Conservation (phyloP, 306 rosid genomes). For the Coriaria nepalensis region DNA sequence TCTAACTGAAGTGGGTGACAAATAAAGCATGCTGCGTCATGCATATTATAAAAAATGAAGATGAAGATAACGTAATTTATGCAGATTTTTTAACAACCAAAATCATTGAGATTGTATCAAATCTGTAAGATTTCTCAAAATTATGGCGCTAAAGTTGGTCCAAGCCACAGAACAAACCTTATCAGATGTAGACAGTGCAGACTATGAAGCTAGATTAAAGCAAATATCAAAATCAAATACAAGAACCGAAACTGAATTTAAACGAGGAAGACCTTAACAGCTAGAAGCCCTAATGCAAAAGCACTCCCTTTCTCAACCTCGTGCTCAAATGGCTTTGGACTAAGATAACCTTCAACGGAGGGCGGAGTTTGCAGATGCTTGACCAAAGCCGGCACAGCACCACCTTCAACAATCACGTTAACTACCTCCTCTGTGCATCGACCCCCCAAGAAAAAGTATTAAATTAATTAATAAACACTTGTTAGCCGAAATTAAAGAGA, state of each 20-base stretch:
- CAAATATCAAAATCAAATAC: neutral
- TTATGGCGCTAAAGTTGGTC: too few species aligned
- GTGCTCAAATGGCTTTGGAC: constrained; percentile 62
- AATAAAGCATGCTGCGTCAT: too few species aligned
- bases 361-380: constrained; percentile 83
- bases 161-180: too few species aligned
- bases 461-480: constrained; percentile 1
- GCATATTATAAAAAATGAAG: too few species aligned
- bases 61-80: too few species aligned
- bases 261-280: constrained; percentile 62
- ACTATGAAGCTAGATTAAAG: neutral
- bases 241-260: neutral
- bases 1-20: too few species aligned
- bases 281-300: constrained; percentile 91
- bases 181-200: too few species aligned
- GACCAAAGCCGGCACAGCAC: constrained; percentile 77
- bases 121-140: too few species aligned
- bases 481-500: neutral
- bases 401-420: constrained; percentile 92
- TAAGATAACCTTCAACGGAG: constrained; percentile 28
- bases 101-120: too few species aligned
- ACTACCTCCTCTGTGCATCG: constrained; percentile 66
- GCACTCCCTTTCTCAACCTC: constrained; percentile 99
- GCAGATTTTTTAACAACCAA: too few species aligned
- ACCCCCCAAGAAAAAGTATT: constrained; percentile 12